phyloP scores from a whole-genome alignment of 2,329 filamentous ascomycete genomes.

The Pestalotiopsis sp. region DNA sequence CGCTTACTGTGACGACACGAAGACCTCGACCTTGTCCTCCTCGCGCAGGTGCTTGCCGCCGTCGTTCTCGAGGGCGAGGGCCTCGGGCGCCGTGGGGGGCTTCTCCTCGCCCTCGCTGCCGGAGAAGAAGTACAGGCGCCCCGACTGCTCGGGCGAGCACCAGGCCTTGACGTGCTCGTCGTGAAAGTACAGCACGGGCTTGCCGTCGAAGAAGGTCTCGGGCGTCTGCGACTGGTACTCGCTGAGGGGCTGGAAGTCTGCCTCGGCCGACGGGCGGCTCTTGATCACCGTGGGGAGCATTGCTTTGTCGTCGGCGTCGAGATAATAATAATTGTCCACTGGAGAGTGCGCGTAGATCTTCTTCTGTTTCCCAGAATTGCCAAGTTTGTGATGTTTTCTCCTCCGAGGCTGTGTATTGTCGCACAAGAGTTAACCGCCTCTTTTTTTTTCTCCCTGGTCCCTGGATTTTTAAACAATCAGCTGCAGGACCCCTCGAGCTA shows the following conservation, averaged over 20 bases:
- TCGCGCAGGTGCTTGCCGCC: constrained; percentile 24
- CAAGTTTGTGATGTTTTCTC: background rate
- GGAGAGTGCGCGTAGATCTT: background rate
- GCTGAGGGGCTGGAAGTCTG: constrained; percentile 62
- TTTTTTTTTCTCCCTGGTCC: background rate
- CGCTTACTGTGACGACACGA: constrained; percentile 58
- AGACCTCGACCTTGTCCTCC: constrained; percentile 54
- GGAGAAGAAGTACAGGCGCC: constrained; percentile 54
- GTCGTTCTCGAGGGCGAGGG: constrained; percentile 32
- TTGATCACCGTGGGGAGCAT: constrained; percentile 58
- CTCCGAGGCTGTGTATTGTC: background rate
- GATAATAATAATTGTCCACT: background rate
- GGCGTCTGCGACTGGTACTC: constrained; percentile 75
- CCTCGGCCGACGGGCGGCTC: constrained; percentile 50
- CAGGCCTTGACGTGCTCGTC: constrained; percentile 57
- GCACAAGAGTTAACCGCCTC: background rate
- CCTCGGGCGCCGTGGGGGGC: constrained; percentile 32
- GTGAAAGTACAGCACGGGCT: constrained; percentile 70
- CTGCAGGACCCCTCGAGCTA: background rate
- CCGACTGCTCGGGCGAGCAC: constrained; percentile 54
- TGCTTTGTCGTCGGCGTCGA: background rate
- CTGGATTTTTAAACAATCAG: background rate
- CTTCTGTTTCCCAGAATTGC: background rate
- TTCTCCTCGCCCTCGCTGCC: constrained; percentile 30
- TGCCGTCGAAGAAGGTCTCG: constrained; percentile 68